phyloP scores from a whole-genome alignment of 2,329 filamentous ascomycete genomes.

The Penicillium sclerotiorum region DNA sequence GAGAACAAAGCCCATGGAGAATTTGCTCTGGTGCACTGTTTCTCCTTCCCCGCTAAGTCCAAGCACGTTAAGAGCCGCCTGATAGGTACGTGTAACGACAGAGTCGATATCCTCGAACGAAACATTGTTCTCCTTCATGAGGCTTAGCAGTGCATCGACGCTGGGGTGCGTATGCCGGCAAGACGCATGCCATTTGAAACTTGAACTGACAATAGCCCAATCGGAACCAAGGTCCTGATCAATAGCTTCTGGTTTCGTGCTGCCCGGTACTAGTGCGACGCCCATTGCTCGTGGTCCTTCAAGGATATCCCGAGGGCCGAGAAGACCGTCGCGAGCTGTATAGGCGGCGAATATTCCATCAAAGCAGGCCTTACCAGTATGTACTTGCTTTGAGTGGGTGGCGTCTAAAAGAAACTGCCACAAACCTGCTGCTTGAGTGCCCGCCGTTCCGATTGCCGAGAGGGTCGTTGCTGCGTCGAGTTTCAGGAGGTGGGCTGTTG shows the following conservation, averaged over 20 bases:
- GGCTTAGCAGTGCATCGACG: constrained; percentile 31
- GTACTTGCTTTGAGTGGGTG: constrained; percentile 36
- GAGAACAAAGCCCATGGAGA: constrained; percentile 39
- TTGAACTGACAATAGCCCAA: constrained; percentile 31
- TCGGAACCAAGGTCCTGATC: constrained; percentile 27
- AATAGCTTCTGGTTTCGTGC: constrained; percentile 26
- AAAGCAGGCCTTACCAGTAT: constrained; percentile 36
- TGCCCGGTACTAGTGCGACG: constrained; percentile 24
- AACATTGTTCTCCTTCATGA: constrained; percentile 30
- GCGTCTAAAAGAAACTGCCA: constrained; percentile 38
- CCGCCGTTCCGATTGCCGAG: constrained; percentile 35
- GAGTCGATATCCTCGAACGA: constrained; percentile 32
- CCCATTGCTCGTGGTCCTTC: constrained; percentile 34
- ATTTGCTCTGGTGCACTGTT: constrained; percentile 39
- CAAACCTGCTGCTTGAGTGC: constrained; percentile 36
- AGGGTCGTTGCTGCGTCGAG: constrained; percentile 25
- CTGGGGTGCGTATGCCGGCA: constrained; percentile 37
- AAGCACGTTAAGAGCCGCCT: constrained; percentile 35
- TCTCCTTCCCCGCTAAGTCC: constrained; percentile 31
- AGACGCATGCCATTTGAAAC: constrained; percentile 39
- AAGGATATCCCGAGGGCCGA: constrained; percentile 32
- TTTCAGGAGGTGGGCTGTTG: constrained; percentile 28
- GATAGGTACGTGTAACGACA: constrained; percentile 30
- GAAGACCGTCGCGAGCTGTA: constrained; percentile 28
- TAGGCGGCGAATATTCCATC: constrained; percentile 37